Conservation (phyloP, 768 basidiomycete genomes). For the Megacollybia marginata region DNA sequence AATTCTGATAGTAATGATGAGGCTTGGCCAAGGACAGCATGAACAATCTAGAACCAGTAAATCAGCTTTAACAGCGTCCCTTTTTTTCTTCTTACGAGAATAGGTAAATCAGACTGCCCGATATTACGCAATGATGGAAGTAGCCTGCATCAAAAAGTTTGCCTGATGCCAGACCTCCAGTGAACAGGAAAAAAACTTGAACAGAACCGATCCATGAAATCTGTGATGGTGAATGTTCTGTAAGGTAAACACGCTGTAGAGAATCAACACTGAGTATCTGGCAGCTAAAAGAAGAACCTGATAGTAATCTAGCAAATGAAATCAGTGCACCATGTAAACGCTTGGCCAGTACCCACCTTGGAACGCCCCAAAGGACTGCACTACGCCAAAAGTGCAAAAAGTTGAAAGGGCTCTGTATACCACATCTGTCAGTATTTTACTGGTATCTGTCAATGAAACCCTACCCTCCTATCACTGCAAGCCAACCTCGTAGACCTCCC, state of each 20-base stretch:
- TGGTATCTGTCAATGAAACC: slow-evolving; percentile 4
- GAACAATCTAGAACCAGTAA: slow-evolving; percentile 27
- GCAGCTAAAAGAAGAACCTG: slow-evolving; percentile 20
- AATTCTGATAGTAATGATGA: slow-evolving; percentile 42
- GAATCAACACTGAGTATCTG: slow-evolving; percentile 1
- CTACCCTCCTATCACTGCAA: slow-evolving; percentile 40
- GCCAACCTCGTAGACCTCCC: slow-evolving; percentile 37
- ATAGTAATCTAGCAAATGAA: slow-evolving; percentile 38
- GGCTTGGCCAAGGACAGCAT: slow-evolving; percentile 43
- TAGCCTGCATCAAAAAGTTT: slow-evolving; percentile 43
- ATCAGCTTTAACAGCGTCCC: neutral
- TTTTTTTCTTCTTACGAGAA: slow-evolving; percentile 27
- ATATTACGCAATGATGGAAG: slow-evolving; percentile 33
- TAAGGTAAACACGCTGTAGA: slow-evolving; percentile 27
- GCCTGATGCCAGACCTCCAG: slow-evolving; percentile 35
- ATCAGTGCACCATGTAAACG: neutral
- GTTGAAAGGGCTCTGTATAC: slow-evolving; percentile 28
- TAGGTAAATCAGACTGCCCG: slow-evolving; percentile 31
- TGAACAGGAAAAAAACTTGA: slow-evolving; percentile 42
- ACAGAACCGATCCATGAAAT: slow-evolving; percentile 46
- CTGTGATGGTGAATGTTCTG: slow-evolving; percentile 30
- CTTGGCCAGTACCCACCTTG: neutral
- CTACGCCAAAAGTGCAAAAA: slow-evolving; percentile 42
- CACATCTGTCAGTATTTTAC: too few relatives aligned
- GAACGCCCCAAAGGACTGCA: slow-evolving; percentile 34